Evolutionary conservation across 139 green algal species (phyloP), one percentile per base, ranked within the genome.

Genomic region (Chlorella sorokiniana): DNA sequence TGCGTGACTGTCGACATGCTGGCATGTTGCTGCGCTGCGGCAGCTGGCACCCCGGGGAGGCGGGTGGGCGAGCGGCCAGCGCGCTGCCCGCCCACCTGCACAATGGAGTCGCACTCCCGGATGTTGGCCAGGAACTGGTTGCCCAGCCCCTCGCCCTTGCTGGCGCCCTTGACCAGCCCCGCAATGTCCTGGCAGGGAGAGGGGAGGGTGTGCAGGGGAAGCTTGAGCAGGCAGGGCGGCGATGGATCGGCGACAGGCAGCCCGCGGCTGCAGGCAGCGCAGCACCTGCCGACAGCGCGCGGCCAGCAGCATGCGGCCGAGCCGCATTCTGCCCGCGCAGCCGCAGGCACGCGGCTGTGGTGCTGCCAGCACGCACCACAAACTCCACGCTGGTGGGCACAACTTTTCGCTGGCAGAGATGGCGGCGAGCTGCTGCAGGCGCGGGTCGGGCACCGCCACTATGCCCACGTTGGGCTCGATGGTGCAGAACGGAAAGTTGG

Each of bases 71-170:
- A 3, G 3, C 5, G 16, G 38, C 38, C 38, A 73, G 65, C 37
- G 22, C 20, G 33, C 70, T 44, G 29, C 54, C 11, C 11, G 3
- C 78, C 3, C 68, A 95, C 91, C 91, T 98, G 94, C 42, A 97
- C 94, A 56, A 99, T 93, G 48, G 90, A 91, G 83, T 99, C 95
- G 37, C 94, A 96, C 83, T 98, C 93, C 2, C 96, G 86, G 78
- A 99, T 99, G 91, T 98, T 96, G 44, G 92, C 93, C 44, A 99
- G 91, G 86, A 99, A 99, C 87, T 98, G 93, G 91, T 99, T 99
- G 42, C 97, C 97, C 84, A 99, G 90, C 42, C 97, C 97, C 86
- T 97, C 94, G 27, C 95, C 96, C 80, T 96, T 93, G 74, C 80
- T 91, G 68, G 95, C 95, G 29, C 95, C 95, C 78, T 95, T 93